Percentiles rank a stretch among this genome's conserved stretches.
phyloP scores from a whole-genome alignment of 2,329 filamentous ascomycete species.

The Aspergillus neotritici region DNA sequence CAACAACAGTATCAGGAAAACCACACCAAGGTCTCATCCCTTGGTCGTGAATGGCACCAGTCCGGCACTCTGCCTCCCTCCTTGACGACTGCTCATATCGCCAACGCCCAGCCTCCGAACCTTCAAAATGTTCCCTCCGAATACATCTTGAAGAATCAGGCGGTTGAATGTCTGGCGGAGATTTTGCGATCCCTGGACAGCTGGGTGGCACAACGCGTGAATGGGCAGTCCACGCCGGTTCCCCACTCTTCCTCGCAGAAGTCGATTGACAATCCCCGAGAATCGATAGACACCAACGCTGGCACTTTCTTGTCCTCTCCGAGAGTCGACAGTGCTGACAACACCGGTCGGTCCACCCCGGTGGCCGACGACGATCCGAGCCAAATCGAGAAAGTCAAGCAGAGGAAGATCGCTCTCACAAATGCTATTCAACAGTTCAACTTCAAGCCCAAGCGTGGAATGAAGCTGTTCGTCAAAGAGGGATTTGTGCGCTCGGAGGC shows the following conservation, averaged over 20 bases:
- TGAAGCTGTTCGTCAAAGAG: slow-evolving; percentile 76
- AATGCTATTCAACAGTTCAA: slow-evolving; percentile 92
- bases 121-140: slow-evolving; percentile 72
- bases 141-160: slow-evolving; percentile 84
- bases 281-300: slow-evolving; percentile 65
- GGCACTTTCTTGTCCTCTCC: slow-evolving; percentile 54
- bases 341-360: slow-evolving; percentile 59
- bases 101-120: slow-evolving; percentile 43
- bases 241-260: slow-evolving; percentile 42
- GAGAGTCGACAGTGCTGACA: slow-evolving; percentile 49
- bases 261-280: slow-evolving; percentile 57
- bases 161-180: slow-evolving; percentile 81
- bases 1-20: slow-evolving; percentile 84
- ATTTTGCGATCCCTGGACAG: slow-evolving; percentile 84
- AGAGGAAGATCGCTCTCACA: slow-evolving; percentile 82
- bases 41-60: slow-evolving; percentile 73
- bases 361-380: slow-evolving; percentile 81
- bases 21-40: slow-evolving; percentile 54
- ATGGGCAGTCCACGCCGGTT: slow-evolving; percentile 50
- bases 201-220: slow-evolving; percentile 71
- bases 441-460: slow-evolving; percentile 91
- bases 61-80: slow-evolving; percentile 81
- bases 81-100: slow-evolving; percentile 71
- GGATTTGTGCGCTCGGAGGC: slow-evolving; percentile 78
- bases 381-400: slow-evolving; percentile 91